phyloP scores from a whole-genome alignment of 352 stramenopile species.

The Globisporangium megalacanthum region DNA sequence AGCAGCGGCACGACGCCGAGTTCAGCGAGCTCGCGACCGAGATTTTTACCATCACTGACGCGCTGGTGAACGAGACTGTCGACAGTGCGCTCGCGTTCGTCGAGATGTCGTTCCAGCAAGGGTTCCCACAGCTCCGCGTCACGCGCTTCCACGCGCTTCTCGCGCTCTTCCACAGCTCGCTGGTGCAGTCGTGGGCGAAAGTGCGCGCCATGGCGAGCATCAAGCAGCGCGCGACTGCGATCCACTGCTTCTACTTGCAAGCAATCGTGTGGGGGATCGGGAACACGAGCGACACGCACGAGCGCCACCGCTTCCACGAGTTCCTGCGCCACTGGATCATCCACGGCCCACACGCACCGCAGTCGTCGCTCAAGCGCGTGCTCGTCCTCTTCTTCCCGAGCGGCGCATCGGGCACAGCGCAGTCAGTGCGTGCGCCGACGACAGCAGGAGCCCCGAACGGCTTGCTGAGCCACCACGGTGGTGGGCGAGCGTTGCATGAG shows the following conservation, averaged over 20 bases:
- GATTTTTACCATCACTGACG: conserved; percentile 38
- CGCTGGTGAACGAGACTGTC: conserved; percentile 36
- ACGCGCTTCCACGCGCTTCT: conserved; percentile 23
- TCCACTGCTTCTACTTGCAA: conserved; percentile 68
- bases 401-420: conserved; percentile 19
- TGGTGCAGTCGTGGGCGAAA: conserved; percentile 53
- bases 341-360: conserved; percentile 29
- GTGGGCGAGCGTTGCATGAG: not conserved
- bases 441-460: not conserved
- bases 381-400: conserved; percentile 50
- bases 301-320: conserved; percentile 56
- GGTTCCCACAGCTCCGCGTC: conserved; percentile 9
- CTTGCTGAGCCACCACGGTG: conserved; percentile 6
- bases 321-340: conserved; percentile 61
- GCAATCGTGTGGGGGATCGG: conserved; percentile 71
- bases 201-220: conserved; percentile 44
- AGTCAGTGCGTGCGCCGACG: not conserved
- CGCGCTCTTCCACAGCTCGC: conserved; percentile 43
- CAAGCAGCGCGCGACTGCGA: conserved; percentile 51
- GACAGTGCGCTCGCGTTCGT: conserved; percentile 41
- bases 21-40: conserved; percentile 26
- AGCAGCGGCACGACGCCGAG: conserved; percentile 16
- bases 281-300: conserved; percentile 29
- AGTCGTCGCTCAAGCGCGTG: conserved; percentile 52
- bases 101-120: conserved; percentile 25